A percentile compares a stretch with the other conserved stretches of the same genome.
Conservation (phyloP, 192 early-diverging fungal species). For the Entophlyctis luteolus region DNA sequence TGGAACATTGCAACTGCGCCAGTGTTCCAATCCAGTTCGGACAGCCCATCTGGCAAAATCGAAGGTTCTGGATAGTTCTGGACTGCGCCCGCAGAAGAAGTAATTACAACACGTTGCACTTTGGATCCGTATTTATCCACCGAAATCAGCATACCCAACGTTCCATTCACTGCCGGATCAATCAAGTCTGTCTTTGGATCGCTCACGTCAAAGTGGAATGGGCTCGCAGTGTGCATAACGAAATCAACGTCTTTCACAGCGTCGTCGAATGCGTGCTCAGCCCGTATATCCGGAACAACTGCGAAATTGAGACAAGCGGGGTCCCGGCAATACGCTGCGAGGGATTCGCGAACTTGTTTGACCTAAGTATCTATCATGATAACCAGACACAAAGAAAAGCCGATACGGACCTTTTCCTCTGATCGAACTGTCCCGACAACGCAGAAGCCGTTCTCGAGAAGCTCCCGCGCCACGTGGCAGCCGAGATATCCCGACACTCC, state of each 20-base stretch:
- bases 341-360: neutral
- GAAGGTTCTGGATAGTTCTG: neutral
- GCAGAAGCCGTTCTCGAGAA: slow-evolving; percentile 36
- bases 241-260: slow-evolving; percentile 37
- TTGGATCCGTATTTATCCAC: slow-evolving; percentile 6
- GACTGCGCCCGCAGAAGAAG: slow-evolving; percentile 39
- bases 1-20: slow-evolving; percentile 17
- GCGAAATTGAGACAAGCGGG: slow-evolving; percentile 14
- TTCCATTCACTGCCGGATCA: slow-evolving; percentile 47
- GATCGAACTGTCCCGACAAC: slow-evolving; percentile 40
- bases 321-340: neutral
- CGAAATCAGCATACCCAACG: slow-evolving; percentile 37
- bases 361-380: neutral
- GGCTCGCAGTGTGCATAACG: slow-evolving; percentile 43
- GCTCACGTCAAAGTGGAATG: slow-evolving; percentile 20
- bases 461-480: slow-evolving; percentile 38
- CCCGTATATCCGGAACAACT: slow-evolving; percentile 34
- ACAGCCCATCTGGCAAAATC: slow-evolving; percentile 19
- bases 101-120: slow-evolving; percentile 45
- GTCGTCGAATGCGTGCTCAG: slow-evolving; percentile 34
- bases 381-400: neutral
- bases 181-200: slow-evolving; percentile 35
- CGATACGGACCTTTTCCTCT: slow-evolving; percentile 24
- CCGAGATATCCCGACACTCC: slow-evolving; percentile 45
- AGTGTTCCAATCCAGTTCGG: slow-evolving; percentile 36